Evolutionary conservation across 169 alveolate species (phyloP), one percentile per base, ranked within the genome.

Genomic region (Plasmodium relictum): DNA sequence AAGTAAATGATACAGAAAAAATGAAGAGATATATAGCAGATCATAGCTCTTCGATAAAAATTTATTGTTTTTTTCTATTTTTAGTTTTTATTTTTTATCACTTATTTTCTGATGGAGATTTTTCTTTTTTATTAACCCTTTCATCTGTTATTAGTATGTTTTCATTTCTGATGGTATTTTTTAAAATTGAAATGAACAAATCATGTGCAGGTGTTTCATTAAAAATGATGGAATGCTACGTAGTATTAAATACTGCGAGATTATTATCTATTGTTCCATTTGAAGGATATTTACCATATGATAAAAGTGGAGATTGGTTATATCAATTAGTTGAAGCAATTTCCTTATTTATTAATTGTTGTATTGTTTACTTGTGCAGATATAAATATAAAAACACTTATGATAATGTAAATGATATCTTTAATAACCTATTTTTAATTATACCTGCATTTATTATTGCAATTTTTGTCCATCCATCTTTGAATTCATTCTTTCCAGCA

Each of bases 231-330:
- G 94, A 95, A 45, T 95, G 97, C 61, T 97, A 97, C 88, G 94
- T 95, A 39, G 89, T 97, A 7, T 80, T 97, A 31, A 93, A 95
- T 56, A 91, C 92, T 37, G 92, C 97, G 14, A 74, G 99, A 50
- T 93, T 97, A 31, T 52, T 95, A 56, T 96, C 99, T 44, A 97
- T 97, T 58, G 87, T 97, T 6, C 98, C 98, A 7, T 97, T 93
- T 78, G 99, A 97, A 65, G 98, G 99, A 95, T 97, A 97, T 70
- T 86, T 97, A 16, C 99, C 99, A 14, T 95, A 97, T 52, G 99
- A 97, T 69, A 73, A 97, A n/a, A 93, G 97, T 41, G 99, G 99
- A 6, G 99, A 97, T 73, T 97, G 98, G 98, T 92, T 97, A 41
- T 97, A 97, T 88, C 99, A 97, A 76, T 68, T 95, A 16, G 92